Evolutionary conservation across 2,329 filamentous ascomycete species (phyloP).

Genomic region (Phaeosphaeria sp.): DNA sequence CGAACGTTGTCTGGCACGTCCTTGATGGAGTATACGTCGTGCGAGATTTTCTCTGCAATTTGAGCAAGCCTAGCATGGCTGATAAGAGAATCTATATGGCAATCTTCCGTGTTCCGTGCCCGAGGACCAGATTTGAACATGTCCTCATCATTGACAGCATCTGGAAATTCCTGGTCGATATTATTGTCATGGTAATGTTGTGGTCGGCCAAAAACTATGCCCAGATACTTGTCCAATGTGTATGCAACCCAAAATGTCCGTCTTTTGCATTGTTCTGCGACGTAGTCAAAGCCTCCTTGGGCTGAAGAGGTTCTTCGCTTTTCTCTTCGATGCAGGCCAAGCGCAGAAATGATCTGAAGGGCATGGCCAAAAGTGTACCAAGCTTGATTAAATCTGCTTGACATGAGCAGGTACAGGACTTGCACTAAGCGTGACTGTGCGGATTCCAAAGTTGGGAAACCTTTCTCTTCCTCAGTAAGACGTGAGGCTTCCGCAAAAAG

Average conservation of each 20-base stretch:
- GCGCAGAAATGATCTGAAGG: constrained; percentile 57
- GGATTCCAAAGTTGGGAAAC: constrained; percentile 60
- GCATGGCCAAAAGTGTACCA: constrained; percentile 66
- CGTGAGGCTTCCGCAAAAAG: constrained; percentile 50
- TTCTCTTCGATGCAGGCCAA: constrained; percentile 52
- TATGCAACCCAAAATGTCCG: constrained; percentile 69
- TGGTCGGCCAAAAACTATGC: constrained; percentile 66
- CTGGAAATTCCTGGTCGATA: constrained; percentile 67
- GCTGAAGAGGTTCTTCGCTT: constrained; percentile 33
- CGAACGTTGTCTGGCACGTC: constrained; percentile 45
- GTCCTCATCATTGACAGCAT: constrained; percentile 63
- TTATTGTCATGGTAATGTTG: constrained; percentile 67
- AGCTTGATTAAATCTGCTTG: constrained; percentile 64
- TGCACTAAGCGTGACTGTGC: constrained; percentile 64
- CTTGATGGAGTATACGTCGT: constrained; percentile 43
- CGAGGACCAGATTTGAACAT: constrained; percentile 55
- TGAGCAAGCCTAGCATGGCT: constrained; percentile 54
- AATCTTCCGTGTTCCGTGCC: constrained; percentile 47
- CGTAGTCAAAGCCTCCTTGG: constrained; percentile 46
- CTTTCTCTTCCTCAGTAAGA: constrained; percentile 56
- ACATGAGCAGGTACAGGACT: constrained; percentile 63
- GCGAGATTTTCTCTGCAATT: constrained; percentile 39
- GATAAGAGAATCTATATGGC: constrained; percentile 58
- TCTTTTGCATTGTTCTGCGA: constrained; percentile 60
- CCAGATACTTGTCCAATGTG: constrained; percentile 67